phyloP scores from a whole-genome alignment of 1,139 yeast genomes.

The Blastobotrys proliferans region DNA sequence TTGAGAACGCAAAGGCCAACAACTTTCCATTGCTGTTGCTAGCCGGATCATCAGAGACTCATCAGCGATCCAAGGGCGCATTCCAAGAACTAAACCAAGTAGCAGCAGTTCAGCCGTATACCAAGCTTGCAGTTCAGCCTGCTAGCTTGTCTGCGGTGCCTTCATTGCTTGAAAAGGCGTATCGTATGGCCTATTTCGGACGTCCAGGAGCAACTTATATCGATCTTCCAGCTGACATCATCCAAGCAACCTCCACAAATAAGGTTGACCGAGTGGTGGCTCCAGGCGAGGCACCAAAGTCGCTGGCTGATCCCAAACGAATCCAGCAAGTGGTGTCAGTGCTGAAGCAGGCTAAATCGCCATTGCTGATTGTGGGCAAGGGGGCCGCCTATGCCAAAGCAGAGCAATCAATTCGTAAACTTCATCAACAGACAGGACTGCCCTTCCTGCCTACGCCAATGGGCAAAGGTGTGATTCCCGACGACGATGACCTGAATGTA shows the following conservation, averaged over 20 bases:
- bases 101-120: slow-evolving; percentile 41
- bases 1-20: slow-evolving; percentile 54
- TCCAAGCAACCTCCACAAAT: slow-evolving; percentile 35
- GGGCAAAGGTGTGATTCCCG: slow-evolving; percentile 68
- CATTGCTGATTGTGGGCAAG: slow-evolving; percentile 58
- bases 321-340: slow-evolving; percentile 37
- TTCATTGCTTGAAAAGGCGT: slow-evolving; percentile 45
- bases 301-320: slow-evolving; percentile 40
- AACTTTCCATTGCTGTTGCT: slow-evolving; percentile 57
- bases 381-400: slow-evolving; percentile 51
- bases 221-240: slow-evolving; percentile 60
- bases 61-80: slow-evolving; percentile 51
- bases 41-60: slow-evolving; percentile 54
- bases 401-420: slow-evolving; percentile 37
- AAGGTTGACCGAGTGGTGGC: slow-evolving; percentile 9
- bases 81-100: slow-evolving; percentile 67
- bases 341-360: slow-evolving; percentile 39
- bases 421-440: slow-evolving; percentile 41
- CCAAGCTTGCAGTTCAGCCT: slow-evolving; percentile 51
- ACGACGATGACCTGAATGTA: slow-evolving; percentile 43
- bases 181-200: slow-evolving; percentile 45
- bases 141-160: slow-evolving; percentile 38
- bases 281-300: slow-evolving; percentile 37
- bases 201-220: slow-evolving; percentile 56
- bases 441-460: slow-evolving; percentile 67